A percentile compares a stretch with the other conserved stretches of the same genome.
These are phyloP conservation scores for Chlorella sp. DNA, from an alignment of 139 green algal species.

Conservation along the genomic window DNA sequence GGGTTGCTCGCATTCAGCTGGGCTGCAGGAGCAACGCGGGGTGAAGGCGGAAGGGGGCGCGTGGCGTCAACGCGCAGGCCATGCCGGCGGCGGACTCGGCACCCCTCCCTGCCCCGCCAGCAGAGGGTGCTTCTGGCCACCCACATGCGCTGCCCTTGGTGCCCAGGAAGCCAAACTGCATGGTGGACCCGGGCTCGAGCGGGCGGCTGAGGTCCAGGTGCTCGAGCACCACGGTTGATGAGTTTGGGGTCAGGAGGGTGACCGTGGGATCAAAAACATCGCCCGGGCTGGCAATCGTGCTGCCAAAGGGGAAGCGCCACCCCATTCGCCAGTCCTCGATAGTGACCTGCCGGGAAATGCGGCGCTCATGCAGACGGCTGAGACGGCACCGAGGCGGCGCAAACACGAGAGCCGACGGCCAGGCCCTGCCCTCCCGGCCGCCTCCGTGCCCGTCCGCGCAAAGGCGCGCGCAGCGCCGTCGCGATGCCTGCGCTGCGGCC, in stretches of 20 bases:
- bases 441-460: background rate
- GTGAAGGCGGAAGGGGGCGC: background rate
- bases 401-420: background rate
- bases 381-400: background rate
- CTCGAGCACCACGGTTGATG: background rate
- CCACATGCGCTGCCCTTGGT: constrained; percentile 9
- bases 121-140: background rate
- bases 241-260: constrained; percentile 10
- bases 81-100: too few relatives aligned
- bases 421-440: background rate
- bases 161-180: constrained; percentile 36
- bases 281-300: background rate
- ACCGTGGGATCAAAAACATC: constrained; percentile 25
- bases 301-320: constrained; percentile 51
- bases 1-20: constrained; percentile 32
- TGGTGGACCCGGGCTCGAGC: background rate
- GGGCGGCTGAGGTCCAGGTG: background rate
- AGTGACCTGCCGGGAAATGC: constrained; percentile 16
- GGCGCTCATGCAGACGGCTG: background rate
- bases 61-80: background rate
- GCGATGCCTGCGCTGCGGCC: background rate
- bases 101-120: background rate
- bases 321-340: constrained; percentile 59
- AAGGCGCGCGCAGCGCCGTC: background rate
- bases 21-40: constrained; percentile 22